Evolutionary conservation across 345 rosid species (phyloP), one percentile per base, ranked within the genome.

Genomic region (Camelina neglecta): DNA sequence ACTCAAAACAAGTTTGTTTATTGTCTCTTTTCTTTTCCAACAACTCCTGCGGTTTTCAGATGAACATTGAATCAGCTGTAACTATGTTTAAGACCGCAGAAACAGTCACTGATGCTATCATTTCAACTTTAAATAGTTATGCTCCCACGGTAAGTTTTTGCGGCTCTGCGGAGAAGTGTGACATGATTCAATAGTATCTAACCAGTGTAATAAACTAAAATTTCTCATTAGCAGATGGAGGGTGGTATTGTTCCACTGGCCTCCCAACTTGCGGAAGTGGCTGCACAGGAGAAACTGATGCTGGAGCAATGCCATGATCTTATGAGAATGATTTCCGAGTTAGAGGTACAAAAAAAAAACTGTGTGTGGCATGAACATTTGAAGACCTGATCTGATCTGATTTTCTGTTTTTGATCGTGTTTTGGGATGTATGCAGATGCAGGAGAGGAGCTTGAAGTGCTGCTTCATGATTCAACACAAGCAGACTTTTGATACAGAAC

Each of bases 301-400:
- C 16, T 91, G 51, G 88, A 86, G 79, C 86, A 89, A 73, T 84
- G 88, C 80, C 74, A 79, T 38, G 95, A 90, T 72, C 87, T 81
- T 76, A 59, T 81, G 47, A 81, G 79, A 79, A 78, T 67, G 68
- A 72, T 86, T 57, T 86, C 88, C 61, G 70, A 21, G 70, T 59
- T 89, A 49, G 89, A 88, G 96, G 94, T 88, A 75, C 66, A 18
- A 18, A 18, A 26, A 18, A 18, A 18, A 26, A 47, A 8, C 2
- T 67, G 23, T 59, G 29, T 55, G 18, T 18, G 18, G 18, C 18
- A 18, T 48, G 16, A 55, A 50, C 55, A 36, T 60, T 60, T 66
- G 29, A 60, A 60, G 18, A 66, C 7, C 18, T 18, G 18, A 18
- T 18, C 56, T 63, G 26, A 21, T 70, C 38, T 74, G 5, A 26